Evolutionary conservation across 1,139 yeast species (phyloP), one percentile per base, ranked within the genome.

Genomic region (Wickerhamiella pararugosa): DNA sequence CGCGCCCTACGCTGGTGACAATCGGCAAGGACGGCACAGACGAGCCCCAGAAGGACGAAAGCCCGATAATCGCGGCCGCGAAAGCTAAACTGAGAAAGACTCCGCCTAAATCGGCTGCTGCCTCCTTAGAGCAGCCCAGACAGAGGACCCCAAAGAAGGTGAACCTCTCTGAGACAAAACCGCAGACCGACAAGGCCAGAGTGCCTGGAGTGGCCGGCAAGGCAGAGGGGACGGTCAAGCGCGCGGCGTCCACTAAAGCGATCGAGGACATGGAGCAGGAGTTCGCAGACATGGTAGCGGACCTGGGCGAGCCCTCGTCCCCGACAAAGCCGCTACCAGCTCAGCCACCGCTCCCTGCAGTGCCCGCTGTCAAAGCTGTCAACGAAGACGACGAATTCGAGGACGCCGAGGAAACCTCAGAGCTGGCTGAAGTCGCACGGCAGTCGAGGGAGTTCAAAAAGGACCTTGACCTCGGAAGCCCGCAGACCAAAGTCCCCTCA

Each of bases 1-100:
- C 11, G 37, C 41, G 41, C 32, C 41, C 41, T 10, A 32, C 30
- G 32, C 36, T 38, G 29, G 41, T 38, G 28, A 36, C 32, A 29
- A 33, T 38, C 7, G 25, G 25, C 6, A 11, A 11, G 7, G 26
- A 32, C 9, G 26, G 21, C 21, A 15, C 21, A 15, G 21, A 15
- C 4, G 21, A 15, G 21, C 21, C 21, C 21, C 21, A 15, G 21
- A 15, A 15, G 21, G 21, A 15, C 21, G 21, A 15, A 4, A 15
- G 21, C 4, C 3, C 21, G 21, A 15, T 15, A 15, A 4, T 15
- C 21, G 21, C 21, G 21, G 21, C 21, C 21, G 21, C 21, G 21
- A 15, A 15, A 15, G 21, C 21, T 4, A 15, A 15, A 15, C 21
- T 15, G 21, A 15, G 21, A 15, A 15, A 15, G 21, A 15, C 21